phyloP scores from a whole-genome alignment of 495 filamentous ascomycete genomes.

The Pyrenula massariospora region DNA sequence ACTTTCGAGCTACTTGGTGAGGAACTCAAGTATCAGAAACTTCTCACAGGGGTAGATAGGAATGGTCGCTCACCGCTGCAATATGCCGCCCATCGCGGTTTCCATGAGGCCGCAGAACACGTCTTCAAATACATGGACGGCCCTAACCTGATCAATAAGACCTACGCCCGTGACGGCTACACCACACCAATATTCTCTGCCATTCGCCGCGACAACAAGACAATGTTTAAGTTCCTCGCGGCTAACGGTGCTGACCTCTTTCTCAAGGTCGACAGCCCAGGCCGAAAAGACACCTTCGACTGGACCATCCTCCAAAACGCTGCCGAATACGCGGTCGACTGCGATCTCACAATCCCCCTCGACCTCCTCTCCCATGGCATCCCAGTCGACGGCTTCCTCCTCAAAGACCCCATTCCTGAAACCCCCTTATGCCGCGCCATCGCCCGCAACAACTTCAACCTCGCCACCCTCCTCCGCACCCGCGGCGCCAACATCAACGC shows the following conservation, averaged over 20 bases:
- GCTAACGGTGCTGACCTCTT: conserved; percentile 29
- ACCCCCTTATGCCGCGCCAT: conserved; percentile 6
- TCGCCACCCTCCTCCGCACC: conserved; percentile 3
- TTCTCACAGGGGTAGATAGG: not conserved
- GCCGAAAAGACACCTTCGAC: conserved; percentile 2
- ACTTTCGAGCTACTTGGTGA: conserved; percentile 4
- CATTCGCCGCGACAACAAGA: conserved; percentile 26
- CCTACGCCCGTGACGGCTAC: not conserved
- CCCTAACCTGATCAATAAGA: not conserved
- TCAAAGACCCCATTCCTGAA: not conserved
- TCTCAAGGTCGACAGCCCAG: conserved; percentile 24
- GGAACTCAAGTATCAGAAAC: conserved; percentile 4
- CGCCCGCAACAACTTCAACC: conserved; percentile 7
- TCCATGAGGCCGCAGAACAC: not conserved
- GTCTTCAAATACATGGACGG: not conserved
- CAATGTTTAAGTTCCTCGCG: conserved; percentile 32
- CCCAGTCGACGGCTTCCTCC: conserved; percentile 1
- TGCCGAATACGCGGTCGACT: conserved; percentile 6
- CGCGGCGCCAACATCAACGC: conserved; percentile 5
- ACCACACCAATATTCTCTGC: conserved; percentile 33
- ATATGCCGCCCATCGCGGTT: not conserved
- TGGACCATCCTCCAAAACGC: conserved; percentile 8
- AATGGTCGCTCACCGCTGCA: not conserved
- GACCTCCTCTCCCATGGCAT: conserved; percentile 1
- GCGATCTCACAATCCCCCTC: conserved; percentile 3